Evolutionary conservation across 2,329 filamentous ascomycete genomes (phyloP), one percentile per base, ranked within the genome.

Genomic region (Neofusicoccum umdonicola): DNA sequence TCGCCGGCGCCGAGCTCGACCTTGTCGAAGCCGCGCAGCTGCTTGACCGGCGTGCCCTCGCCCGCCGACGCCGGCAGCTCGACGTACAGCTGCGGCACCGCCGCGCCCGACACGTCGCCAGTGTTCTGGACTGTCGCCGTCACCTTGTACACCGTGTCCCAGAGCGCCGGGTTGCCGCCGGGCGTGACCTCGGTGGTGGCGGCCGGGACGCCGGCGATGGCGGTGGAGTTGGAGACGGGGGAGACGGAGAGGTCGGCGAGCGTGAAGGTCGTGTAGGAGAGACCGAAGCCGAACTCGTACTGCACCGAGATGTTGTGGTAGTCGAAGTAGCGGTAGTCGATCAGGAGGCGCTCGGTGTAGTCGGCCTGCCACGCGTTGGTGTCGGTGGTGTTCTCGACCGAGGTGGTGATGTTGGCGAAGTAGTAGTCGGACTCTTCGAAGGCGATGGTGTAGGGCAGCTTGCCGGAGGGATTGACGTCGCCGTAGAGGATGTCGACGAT

Each of bases 311-410:
- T 88, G 64, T 83, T 81, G 63, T 89, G 77, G 73, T 90, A 91
- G 80, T 97, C 93, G 70, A 97, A 93, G 76, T 93, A 86, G 12
- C 93, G 88, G 78, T 97, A 97, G 80, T 97, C 94, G 69, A 96
- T 88, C 73, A 93, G 93, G 0, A 97, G 79, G 0, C 92, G 92
- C 73, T 97, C 92, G 0, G 83, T 84, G 74, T 95, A 96, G 68
- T 92, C 57, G 41, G 64, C 27, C n/a, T 65, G 64, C 64, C 64
- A 65, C 15, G 64, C 64, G 64, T 62, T 42, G 57, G 64, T 56
- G 64, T 62, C 50, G 57, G 31, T 50, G 34, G 48, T 9, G 69
- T 67, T 9, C 69, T 47, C 58, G 68, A 68, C 3, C 68, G 68
- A 7, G 65, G 52, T 2, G 66, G 51, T 42, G 67, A 69, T 1